Base-by-base conservation (phyloP, 306 rosid species). In the Gillenia trifoliata region DNA sequence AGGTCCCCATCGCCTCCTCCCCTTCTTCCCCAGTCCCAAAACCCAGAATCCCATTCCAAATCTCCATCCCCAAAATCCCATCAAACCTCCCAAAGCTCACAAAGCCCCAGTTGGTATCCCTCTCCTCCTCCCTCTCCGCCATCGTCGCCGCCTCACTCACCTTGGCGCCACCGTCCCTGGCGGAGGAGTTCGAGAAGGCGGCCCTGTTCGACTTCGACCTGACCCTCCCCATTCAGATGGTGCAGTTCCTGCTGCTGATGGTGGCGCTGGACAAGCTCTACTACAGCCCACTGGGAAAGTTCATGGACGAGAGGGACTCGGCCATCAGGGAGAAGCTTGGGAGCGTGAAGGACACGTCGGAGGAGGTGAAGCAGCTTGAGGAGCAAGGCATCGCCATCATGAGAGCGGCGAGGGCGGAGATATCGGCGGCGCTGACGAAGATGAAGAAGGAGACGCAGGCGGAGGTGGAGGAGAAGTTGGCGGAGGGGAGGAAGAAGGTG, bases 371-470 rank as follows among this genome's bases (percentile, higher is more conserved):
- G 88, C 86, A 88, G 84, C 73, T 92, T 75, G 99, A 94, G 70
- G 92, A 92, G 64, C 91, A 94, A 64, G 99, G 89, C 0, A 75
- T 80, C 1, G 97, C 97, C 0, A 76, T 94, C 1, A 75, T 92
- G 92, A 88, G 13, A 74, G 96, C 97, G 0, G 95, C 97, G 5
- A 82, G 95, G 63, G 99, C 92, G 0, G 98, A 94, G 92, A 94
- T 94, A 20, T 50, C 96, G 4, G 91, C 94, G 13, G 99, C 99
- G 11, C 87, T 94, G 52, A 88, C 78, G 64, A 77, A 86, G 87
- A 94, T 94, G 97, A 94, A 94, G 93, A 88, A 88, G 84, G 97
- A 94, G 76, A 94, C 99, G 0, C 92, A 92, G 72, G 84, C 10
- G 5, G 97, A 92, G 86, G 89, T 94, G 71, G 97, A 94, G 85